Conservation (phyloP, 2,329 filamentous ascomycete genomes). For the Volutella citrinella region DNA sequence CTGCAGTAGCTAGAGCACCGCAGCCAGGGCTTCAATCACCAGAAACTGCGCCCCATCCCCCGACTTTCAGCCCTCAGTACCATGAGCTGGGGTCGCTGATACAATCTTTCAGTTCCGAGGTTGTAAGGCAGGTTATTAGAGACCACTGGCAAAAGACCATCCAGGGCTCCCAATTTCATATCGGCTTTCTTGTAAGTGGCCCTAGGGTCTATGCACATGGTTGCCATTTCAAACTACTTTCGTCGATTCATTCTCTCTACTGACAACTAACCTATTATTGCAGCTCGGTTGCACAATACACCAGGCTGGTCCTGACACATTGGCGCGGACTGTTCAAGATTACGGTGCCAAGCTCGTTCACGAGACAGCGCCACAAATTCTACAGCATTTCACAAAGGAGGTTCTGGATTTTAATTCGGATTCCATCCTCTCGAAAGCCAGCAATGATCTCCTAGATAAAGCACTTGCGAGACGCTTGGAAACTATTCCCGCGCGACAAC, state of each 20-base stretch:
- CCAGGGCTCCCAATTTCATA: slow-evolving; percentile 50
- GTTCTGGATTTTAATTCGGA: slow-evolving; percentile 47
- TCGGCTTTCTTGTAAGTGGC: slow-evolving; percentile 49
- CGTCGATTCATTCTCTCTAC: no score
- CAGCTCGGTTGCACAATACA: no score
- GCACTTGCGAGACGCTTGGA: slow-evolving; percentile 49
- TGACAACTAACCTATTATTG: no score
- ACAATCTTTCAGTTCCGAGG: slow-evolving; percentile 38
- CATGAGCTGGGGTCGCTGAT: slow-evolving; percentile 28
- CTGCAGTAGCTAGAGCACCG: no score
- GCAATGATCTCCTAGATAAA: slow-evolving; percentile 49
- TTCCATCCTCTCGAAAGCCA: slow-evolving; percentile 43
- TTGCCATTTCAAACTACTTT: not conserved
- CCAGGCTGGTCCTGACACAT: slow-evolving; percentile 36
- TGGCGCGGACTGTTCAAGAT: slow-evolving; percentile 39
- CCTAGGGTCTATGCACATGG: not conserved
- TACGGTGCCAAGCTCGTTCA: slow-evolving; percentile 44
- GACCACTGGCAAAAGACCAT: slow-evolving; percentile 51
- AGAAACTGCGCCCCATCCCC: not conserved
- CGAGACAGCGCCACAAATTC: slow-evolving; percentile 39
- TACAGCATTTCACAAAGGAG: slow-evolving; percentile 35
- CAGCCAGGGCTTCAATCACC: slow-evolving; percentile 3
- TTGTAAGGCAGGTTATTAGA: slow-evolving; percentile 47
- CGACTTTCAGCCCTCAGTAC: slow-evolving; percentile 16
- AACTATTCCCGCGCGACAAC: slow-evolving; percentile 51